Base-by-base conservation (phyloP, 2,329 filamentous ascomycete genomes). In the Diaporthe sp. region DNA sequence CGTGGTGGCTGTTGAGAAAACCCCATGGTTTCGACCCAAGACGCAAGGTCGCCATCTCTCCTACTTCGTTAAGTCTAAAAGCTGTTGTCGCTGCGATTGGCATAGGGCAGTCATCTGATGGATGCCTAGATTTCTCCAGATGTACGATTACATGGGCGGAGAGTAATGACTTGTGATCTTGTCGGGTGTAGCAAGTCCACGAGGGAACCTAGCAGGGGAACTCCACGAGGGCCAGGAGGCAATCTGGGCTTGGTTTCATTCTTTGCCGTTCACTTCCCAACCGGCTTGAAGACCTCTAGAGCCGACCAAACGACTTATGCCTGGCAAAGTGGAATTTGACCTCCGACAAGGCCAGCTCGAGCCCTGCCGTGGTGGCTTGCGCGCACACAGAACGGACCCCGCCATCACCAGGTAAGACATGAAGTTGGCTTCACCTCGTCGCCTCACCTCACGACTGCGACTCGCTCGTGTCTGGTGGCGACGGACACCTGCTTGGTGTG, bases 241-340 rank as follows among this genome's bases (percentile, higher is more conserved):
- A 42, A n/a, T 61, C 58, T 61, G 58, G 58, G 58, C n/a, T 61
- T 61, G 22, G 37, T 61, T 42, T n/a, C 58, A 10, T 61, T 61
- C 17, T 61, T 61, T 10, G 58, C 34, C 22, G 10, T 61, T 25
- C 58, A 22, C n/a, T 61, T 61, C 5, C 37, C 58, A 4, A 61
- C 22, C 7, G 37, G 58, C 22, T 61, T 39, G 9, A 61, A 42
- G 9, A 28, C 4, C 37, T 42, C 37, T 0, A 42, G 22, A 61
- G 13, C 58, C 22, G 17, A 22, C 37, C 58, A 61, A 42, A n/a
- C 1, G 10, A n/a, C 19, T 37, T 39, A 39, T 42, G 42, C 19
- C 42, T 13, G 34, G 12, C 34, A 15, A 51, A 28, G 34, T 42
- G 34, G 31, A 17, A 37, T 55, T 22, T 22, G 3, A 25, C 46